phyloP scores from a whole-genome alignment of 176 grass and related monocot species.

The Aegilops bicornis region DNA sequence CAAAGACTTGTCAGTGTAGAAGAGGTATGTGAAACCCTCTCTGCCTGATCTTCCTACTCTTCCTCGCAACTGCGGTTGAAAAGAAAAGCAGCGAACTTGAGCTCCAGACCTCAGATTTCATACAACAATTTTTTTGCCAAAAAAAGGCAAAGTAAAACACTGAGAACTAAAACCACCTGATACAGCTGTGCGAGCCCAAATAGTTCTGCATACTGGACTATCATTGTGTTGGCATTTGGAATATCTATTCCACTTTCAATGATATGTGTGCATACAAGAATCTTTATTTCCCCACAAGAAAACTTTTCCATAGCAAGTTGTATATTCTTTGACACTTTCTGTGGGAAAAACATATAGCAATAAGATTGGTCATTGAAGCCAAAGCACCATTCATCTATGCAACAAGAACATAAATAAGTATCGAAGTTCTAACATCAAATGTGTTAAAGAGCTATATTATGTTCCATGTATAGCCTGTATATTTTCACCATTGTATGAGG shows the following conservation, averaged over 20 bases:
- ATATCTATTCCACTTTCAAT: conserved; percentile 98
- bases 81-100: conserved; percentile 33
- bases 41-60: conserved; percentile 91
- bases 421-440: neutral
- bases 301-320: conserved; percentile 87
- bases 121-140: neutral
- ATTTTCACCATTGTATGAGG: no score
- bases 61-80: conserved; percentile 68
- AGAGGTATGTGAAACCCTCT: conserved; percentile 82
- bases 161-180: conserved; percentile 62
- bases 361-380: conserved; percentile 7
- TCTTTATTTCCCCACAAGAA: conserved; percentile 61
- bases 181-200: conserved; percentile 94
- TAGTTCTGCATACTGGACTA: conserved; percentile 81
- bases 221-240: conserved; percentile 88
- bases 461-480: no score
- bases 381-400: conserved; percentile 9
- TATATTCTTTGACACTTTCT: conserved; percentile 80
- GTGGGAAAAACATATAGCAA: conserved; percentile 20
- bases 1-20: conserved; percentile 87
- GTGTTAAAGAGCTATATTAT: neutral
- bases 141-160: neutral
- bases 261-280: conserved; percentile 93
- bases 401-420: conserved; percentile 19
- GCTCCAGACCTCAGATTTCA: conserved; percentile 10